phyloP scores from a whole-genome alignment of 306 rosid species.

The Prunus salicina region DNA sequence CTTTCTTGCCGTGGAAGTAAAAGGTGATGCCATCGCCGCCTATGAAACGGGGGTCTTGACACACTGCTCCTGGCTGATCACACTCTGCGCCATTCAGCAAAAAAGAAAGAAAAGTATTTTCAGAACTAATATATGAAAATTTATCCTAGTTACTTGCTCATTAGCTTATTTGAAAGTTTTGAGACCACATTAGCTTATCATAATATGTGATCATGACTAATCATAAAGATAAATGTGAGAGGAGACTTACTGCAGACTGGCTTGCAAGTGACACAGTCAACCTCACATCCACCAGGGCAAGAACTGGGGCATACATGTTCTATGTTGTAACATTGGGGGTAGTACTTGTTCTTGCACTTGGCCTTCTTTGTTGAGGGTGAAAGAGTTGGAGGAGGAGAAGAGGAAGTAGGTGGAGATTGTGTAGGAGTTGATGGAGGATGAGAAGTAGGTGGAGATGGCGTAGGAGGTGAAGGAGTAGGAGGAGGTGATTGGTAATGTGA shows the following conservation, averaged over 20 bases:
- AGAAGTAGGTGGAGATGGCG: neutral
- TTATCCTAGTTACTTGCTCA: neutral
- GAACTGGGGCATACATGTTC: constrained; percentile 45
- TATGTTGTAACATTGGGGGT: constrained; percentile 38
- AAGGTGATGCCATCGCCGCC: constrained; percentile 37
- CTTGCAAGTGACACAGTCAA: constrained; percentile 62
- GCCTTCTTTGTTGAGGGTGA: constrained; percentile 25
- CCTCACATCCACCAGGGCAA: constrained; percentile 52
- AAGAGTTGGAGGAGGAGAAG: constrained; percentile 3
- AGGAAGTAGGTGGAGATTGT: constrained; percentile 7
- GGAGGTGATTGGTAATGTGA: neutral
- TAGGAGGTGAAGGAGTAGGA: neutral
- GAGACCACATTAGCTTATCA: neutral
- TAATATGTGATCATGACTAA: neutral
- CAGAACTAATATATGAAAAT: neutral
- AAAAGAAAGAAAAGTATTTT: no score
- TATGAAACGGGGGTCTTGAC: constrained; percentile 46
- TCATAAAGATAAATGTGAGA: neutral
- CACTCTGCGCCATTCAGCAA: constrained; percentile 21
- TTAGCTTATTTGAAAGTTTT: neutral
- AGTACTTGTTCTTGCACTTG: constrained; percentile 41
- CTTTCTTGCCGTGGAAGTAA: constrained; percentile 26
- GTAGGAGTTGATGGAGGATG: neutral
- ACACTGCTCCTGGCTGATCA: constrained; percentile 40
- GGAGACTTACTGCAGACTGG: constrained; percentile 60